These are phyloP conservation scores for Jaapia argillacea DNA, from an alignment of 768 basidiomycete species.

Conservation along the genomic window DNA sequence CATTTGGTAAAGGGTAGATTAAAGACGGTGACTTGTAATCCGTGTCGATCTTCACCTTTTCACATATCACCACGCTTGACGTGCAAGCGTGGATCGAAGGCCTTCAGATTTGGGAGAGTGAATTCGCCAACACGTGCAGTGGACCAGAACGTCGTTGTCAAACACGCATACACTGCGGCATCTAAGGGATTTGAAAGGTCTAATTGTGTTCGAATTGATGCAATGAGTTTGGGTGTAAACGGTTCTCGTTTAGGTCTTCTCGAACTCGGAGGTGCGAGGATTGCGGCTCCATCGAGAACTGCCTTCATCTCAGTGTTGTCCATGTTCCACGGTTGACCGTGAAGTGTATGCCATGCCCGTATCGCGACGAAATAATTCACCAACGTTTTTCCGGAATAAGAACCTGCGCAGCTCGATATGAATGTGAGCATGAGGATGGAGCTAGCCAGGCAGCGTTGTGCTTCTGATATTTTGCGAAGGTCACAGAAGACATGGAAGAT, in stretches of 20 bases:
- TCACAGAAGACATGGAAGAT: slow-evolving; percentile 32
- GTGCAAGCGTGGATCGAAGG: slow-evolving; percentile 21
- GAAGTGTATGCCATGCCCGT: slow-evolving; percentile 36
- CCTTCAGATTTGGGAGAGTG: slow-evolving; percentile 19
- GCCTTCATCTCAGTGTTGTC: slow-evolving; percentile 18
- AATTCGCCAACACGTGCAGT: slow-evolving; percentile 26
- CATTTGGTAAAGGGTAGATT: slow-evolving; percentile 20
- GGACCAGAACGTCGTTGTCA: slow-evolving; percentile 28
- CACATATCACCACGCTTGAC: slow-evolving; percentile 17
- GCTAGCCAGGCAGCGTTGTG: slow-evolving; percentile 17
- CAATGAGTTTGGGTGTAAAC: slow-evolving; percentile 17
- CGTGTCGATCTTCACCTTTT: slow-evolving; percentile 13
- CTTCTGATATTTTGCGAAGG: slow-evolving; percentile 19
- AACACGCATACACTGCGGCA: slow-evolving; percentile 25
- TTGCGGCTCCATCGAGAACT: too few species aligned
- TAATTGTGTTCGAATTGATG: slow-evolving; percentile 11
- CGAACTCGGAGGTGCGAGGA: slow-evolving; percentile 23
- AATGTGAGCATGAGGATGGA: slow-evolving; percentile 14
- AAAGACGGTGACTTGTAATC: slow-evolving; percentile 16
- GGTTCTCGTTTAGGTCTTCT: slow-evolving; percentile 20
- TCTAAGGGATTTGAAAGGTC: slow-evolving; percentile 20
- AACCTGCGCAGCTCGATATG: slow-evolving; percentile 13
- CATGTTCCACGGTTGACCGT: slow-evolving; percentile 23
- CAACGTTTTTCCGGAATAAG: slow-evolving; percentile 22
- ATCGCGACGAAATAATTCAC: slow-evolving; percentile 28